Conservation (phyloP, 2,329 filamentous ascomycete genomes). For the Nectriaceae sp. region DNA sequence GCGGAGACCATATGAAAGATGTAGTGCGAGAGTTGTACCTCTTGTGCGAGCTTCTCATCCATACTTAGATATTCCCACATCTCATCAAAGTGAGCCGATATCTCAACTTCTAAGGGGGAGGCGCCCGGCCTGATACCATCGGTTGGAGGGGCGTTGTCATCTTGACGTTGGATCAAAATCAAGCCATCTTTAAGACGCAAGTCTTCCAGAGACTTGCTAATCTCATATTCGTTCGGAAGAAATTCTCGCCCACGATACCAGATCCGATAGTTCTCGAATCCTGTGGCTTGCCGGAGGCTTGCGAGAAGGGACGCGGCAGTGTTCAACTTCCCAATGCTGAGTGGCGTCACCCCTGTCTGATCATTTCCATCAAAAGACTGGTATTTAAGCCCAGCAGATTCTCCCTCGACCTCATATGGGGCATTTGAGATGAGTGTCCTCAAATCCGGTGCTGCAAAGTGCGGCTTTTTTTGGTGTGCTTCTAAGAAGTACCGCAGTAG, state of each 20-base stretch:
- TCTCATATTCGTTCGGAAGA: conserved; percentile 58
- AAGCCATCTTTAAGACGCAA: conserved; percentile 65
- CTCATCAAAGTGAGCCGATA: conserved; percentile 80
- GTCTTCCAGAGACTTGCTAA: conserved; percentile 66
- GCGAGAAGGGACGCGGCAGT: conserved; percentile 71
- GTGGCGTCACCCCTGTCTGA: conserved; percentile 60
- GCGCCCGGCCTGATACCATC: conserved; percentile 51
- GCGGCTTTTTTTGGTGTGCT: conserved; percentile 62
- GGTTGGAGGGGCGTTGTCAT: conserved; percentile 45
- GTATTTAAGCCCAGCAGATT: conserved; percentile 68
- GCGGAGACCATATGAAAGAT: conserved; percentile 2
- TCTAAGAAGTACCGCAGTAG: conserved; percentile 69
- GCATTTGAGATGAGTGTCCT: conserved; percentile 53
- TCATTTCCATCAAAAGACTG: conserved; percentile 68
- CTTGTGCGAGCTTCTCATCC: conserved; percentile 67
- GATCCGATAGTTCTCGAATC: conserved; percentile 74
- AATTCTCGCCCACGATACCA: conserved; percentile 72
- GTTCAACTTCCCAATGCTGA: conserved; percentile 70
- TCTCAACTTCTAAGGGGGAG: conserved; percentile 72
- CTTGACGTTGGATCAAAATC: conserved; percentile 65
- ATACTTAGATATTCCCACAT: conserved; percentile 80
- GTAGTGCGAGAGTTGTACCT: conserved; percentile 47
- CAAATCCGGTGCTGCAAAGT: conserved; percentile 60
- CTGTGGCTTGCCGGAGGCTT: conserved; percentile 67
- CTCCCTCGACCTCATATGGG: conserved; percentile 59